Conservation (phyloP, 2,329 filamentous ascomycete genomes). For the Trichoderma asperellum region DNA sequence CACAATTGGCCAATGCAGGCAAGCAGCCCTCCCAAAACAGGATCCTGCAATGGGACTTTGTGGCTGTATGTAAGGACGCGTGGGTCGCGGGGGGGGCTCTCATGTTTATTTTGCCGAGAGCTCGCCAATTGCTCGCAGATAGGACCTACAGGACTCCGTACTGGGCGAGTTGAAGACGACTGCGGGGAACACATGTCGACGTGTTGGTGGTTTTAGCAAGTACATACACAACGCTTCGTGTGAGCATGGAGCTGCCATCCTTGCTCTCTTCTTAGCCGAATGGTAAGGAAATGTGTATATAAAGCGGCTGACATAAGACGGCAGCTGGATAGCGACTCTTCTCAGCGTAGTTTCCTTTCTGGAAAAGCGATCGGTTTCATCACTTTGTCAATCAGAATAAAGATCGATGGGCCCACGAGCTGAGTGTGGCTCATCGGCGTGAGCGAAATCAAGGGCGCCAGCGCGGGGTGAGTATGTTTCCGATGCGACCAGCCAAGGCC, state of each 20-base stretch:
- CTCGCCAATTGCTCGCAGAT: background rate
- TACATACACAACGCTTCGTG: background rate
- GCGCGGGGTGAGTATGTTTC: slow-evolving; percentile 11
- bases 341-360: background rate
- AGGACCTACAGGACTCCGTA: background rate
- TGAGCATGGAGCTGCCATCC: background rate
- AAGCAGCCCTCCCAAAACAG: background rate
- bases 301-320: background rate
- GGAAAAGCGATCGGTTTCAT: background rate
- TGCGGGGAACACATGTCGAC: slow-evolving; percentile 1
- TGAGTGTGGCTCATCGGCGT: slow-evolving; percentile 14
- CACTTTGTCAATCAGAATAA: background rate
- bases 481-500: background rate
- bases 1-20: slow-evolving; percentile 28
- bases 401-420: background rate
- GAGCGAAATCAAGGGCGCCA: slow-evolving; percentile 24
- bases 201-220: background rate
- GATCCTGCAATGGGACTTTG: background rate
- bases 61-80: slow-evolving; percentile 23
- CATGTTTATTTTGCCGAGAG: slow-evolving; percentile 16
- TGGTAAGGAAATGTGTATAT: background rate
- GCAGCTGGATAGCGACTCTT: background rate
- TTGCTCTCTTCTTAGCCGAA: background rate
- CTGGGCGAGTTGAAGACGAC: background rate
- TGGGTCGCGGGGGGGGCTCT: slow-evolving; percentile 9